Evolutionary conservation across 768 basidiomycete species (phyloP), one percentile per base, ranked within the genome.

Genomic region (Royoungia palumana): DNA sequence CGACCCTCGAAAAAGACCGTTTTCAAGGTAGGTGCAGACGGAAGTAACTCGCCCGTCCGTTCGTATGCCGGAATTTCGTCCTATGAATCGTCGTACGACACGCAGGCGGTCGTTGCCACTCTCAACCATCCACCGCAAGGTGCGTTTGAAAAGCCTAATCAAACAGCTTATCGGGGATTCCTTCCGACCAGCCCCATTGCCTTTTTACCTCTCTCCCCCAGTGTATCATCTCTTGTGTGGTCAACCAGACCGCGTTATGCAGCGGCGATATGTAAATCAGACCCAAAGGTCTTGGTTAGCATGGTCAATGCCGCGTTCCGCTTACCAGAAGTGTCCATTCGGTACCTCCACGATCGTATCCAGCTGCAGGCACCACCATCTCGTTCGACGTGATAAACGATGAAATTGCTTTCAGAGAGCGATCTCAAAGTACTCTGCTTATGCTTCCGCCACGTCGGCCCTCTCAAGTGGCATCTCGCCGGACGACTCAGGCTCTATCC

Each of bases 301-400:
- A 85, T 98, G 82, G 80, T 97, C 59, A 96, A 97, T 63, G 88
- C 87, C 16, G 94, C 89, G 6, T 98, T 94, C 73, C 80, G 92
- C 21, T 72, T 94, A 16, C 90, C 93, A 4, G 76, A 85, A 16
- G 58, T 83, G 10, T 89, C 90, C 3, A 61, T 95, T 39, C 73
- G 75, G 38, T 85, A 89, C 53, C 74, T 93, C 4, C 74, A 88
- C 46, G 58, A 72, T 21, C 73, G 78, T 49, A 73, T 93, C 40
- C 65, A 36, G 56, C 62, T n/a, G n/a, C n/a, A n/a, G n/a, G n/a
- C n/a, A n/a, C n/a, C n/a, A n/a, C n/a, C n/a, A n/a, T n/a, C n/a
- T n/a, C n/a, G n/a, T n/a, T n/a, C n/a, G n/a, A n/a, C n/a, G n/a
- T n/a, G n/a, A n/a, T n/a, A n/a, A n/a, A n/a, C n/a, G n/a, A n/a